These are phyloP conservation scores for Artemisia argyi DNA, from an alignment of 129 eudicot species.

Conservation along the genomic window DNA sequence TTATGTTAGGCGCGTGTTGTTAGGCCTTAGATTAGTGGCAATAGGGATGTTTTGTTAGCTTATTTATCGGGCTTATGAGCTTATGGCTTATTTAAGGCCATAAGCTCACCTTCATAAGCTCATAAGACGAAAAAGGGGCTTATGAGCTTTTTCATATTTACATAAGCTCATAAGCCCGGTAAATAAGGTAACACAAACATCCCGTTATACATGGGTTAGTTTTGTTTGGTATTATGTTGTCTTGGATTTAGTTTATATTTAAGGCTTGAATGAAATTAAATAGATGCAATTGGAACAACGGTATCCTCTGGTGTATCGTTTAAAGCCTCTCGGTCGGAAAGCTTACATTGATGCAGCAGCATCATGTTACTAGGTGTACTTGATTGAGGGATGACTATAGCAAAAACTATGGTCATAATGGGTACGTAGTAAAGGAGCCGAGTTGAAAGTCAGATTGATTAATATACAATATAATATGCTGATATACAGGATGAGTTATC, in stretches of 20 bases:
- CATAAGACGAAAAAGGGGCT: too few species aligned
- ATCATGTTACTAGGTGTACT: neutral
- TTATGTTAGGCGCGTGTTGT: neutral
- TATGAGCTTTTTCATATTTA: too few species aligned
- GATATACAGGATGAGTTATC: neutral
- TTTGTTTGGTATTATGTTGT: too few species aligned
- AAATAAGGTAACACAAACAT: too few species aligned
- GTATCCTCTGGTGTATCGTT: neutral
- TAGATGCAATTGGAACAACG: neutral
- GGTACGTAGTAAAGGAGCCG: too few species aligned
- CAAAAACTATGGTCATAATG: neutral
- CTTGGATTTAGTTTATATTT: too few species aligned
- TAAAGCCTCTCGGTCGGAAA: neutral
- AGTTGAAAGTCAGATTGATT: neutral
- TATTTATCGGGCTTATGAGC: too few species aligned
- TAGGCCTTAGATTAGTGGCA: neutral
- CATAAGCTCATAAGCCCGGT: too few species aligned
- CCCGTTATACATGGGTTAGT: too few species aligned
- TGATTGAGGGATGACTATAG: neutral
- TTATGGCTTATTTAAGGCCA: too few species aligned
- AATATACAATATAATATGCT: neutral
- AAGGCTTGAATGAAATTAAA: neutral
- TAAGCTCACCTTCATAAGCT: too few species aligned
- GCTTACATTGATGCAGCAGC: neutral
- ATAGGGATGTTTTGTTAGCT: neutral